Conservation (phyloP, 78 protist genomes). For the Dictyostelium capitatum region DNA sequence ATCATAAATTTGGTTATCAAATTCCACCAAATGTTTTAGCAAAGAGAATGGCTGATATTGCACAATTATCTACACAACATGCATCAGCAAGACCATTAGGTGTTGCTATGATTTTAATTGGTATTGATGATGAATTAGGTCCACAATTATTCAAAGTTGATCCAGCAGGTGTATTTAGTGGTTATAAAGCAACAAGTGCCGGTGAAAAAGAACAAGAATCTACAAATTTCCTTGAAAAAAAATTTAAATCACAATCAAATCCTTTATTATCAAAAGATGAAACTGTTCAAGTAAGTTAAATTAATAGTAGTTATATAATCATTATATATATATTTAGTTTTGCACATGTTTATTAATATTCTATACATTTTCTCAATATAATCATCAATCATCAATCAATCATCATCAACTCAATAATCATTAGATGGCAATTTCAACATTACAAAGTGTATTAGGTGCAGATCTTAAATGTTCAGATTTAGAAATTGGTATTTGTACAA, state of each 20-base stretch:
- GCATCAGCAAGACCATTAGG: constrained; percentile 97
- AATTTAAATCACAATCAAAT: constrained; percentile 84
- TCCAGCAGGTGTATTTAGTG: constrained; percentile 96
- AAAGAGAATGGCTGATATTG: constrained; percentile 94
- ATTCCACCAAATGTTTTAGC: constrained; percentile 93
- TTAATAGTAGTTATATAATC: no score
- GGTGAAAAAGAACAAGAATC: constrained; percentile 98
- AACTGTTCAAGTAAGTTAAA: constrained; percentile 72
- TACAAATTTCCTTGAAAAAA: constrained; percentile 96
- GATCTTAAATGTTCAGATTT: constrained; percentile 95
- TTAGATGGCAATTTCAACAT: constrained; percentile 93
- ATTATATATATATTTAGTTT: no score
- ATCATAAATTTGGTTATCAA: constrained; percentile 90
- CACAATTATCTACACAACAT: constrained; percentile 94
- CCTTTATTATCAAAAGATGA: constrained; percentile 87
- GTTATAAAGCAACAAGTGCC: constrained; percentile 93
- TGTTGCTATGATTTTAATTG: constrained; percentile 87
- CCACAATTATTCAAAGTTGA: constrained; percentile 96
- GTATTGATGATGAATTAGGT: constrained; percentile 95
- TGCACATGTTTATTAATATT: not conserved
- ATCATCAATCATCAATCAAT: no score
- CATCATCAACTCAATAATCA: not conserved
- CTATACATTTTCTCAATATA: not conserved
- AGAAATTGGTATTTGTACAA: constrained; percentile 92
- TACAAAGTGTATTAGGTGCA: constrained; percentile 90